Base-by-base conservation (phyloP, 495 filamentous ascomycete species). In the Tuber umbilicatum region DNA sequence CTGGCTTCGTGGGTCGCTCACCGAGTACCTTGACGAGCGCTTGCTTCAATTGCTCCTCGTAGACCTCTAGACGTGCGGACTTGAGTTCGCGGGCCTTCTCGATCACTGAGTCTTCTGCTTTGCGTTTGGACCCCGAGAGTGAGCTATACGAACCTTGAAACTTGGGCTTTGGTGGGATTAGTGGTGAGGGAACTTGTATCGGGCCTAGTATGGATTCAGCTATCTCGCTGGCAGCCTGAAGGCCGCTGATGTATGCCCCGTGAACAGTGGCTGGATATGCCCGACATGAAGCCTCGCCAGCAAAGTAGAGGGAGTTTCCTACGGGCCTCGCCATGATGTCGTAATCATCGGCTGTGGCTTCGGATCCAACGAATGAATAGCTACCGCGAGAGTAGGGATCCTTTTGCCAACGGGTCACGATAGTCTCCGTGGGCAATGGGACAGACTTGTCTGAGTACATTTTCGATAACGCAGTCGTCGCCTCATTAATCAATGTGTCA, bases 231-330 rank as follows among this genome's bases (percentile, higher is more conserved):
- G 96, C 95, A 5, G 92, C 94, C 27, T 94, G 90, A 5, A 97
- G 86, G 14, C 95, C 95, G 12, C 94, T 96, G 35, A 99, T 89
- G 83, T 97, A 99, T 9, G 95, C 95, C 10, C 95, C 95, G 78
- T 99, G 95, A 1, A 98, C 95, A 7, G 95, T 98, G 40, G 95
- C 95, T 14, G 95, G 95, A 83, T 99, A 94, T 3, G 93, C 96
- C 69, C 92, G 93, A 83, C 91, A 97, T 5, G 95, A 97, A 55
- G 95, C 94, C 84, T 99, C 95, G 38, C 95, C 95, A 5, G 96
- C 95, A 84, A 99, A 99, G 85, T 94, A 94, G 27, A 99, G 85
- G 19, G 73, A 75, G 74, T 95, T 97, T 50, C 92, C 93, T 69
- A 97, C 85, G 2, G 90, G 85, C 76, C 87, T 85, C n/a, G 95